Evolutionary conservation across 768 basidiomycete species (phyloP).

Genomic region (Amanita subjunquillea): DNA sequence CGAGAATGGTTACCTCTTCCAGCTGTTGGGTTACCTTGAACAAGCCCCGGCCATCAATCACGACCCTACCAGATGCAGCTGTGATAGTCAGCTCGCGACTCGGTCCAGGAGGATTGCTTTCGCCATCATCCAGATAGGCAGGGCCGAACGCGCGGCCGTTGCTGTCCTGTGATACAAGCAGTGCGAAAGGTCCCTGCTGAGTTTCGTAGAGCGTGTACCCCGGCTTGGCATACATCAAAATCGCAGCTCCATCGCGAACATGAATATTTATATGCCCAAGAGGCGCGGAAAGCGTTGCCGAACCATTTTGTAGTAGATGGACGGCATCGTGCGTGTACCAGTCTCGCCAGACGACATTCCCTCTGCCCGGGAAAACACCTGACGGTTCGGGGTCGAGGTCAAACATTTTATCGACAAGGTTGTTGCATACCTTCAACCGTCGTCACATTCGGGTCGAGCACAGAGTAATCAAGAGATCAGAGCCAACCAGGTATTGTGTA

Average conservation of each 20-base stretch:
- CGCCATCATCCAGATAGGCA: slow-evolving; percentile 65
- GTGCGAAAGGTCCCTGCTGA: slow-evolving; percentile 44
- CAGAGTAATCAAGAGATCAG: slow-evolving; percentile 66
- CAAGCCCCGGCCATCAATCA: slow-evolving; percentile 23
- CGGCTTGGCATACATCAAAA: slow-evolving; percentile 53
- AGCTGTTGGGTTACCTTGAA: slow-evolving; percentile 39
- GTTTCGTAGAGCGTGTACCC: slow-evolving; percentile 65
- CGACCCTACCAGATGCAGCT: slow-evolving; percentile 23
- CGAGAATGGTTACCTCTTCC: slow-evolving; percentile 46
- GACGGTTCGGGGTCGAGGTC: background rate
- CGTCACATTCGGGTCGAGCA: slow-evolving; percentile 55
- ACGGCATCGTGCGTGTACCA: slow-evolving; percentile 61
- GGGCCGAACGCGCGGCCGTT: slow-evolving; percentile 44
- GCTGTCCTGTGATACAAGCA: slow-evolving; percentile 45
- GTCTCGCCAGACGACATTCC: slow-evolving; percentile 53
- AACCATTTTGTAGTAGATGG: slow-evolving; percentile 26
- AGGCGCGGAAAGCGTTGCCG: slow-evolving; percentile 50
- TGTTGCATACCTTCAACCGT: slow-evolving; percentile 49
- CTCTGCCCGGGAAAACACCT: slow-evolving; percentile 61
- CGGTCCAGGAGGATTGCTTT: slow-evolving; percentile 46
- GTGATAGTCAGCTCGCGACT: slow-evolving; percentile 37
- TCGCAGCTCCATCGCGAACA: slow-evolving; percentile 55
- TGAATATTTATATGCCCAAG: slow-evolving; percentile 71
- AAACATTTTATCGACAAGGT: background rate
- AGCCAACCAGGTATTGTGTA: slow-evolving; percentile 63